These are phyloP conservation scores for Groenewaldozyma tartarivorans DNA, from an alignment of 805 yeast species.

Conservation along the genomic window DNA sequence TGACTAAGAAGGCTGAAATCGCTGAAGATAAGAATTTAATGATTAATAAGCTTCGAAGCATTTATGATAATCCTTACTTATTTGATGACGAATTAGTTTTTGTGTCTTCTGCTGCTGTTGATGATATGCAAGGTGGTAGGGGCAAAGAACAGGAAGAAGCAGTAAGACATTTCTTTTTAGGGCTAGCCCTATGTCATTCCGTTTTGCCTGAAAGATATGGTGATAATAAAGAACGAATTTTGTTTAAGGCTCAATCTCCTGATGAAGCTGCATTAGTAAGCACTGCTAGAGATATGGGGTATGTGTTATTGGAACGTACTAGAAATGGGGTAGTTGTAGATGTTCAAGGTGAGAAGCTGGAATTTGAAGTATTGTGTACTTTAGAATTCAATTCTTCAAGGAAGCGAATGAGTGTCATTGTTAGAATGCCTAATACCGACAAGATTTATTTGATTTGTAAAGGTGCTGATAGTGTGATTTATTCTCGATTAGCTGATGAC, in stretches of 20 bases:
- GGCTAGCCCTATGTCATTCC: conserved; percentile 65
- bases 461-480: conserved; percentile 73
- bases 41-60: conserved; percentile 33
- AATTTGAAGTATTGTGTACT: conserved; percentile 43
- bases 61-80: conserved; percentile 39
- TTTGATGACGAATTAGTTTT: conserved; percentile 44
- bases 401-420: conserved; percentile 69
- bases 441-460: conserved; percentile 44
- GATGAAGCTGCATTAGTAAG: conserved; percentile 78
- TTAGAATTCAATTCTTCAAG: conserved; percentile 63
- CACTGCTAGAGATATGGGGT: conserved; percentile 65
- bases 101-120: conserved; percentile 47
- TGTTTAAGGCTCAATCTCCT: conserved; percentile 72
- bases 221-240: conserved; percentile 28
- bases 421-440: conserved; percentile 34
- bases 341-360: conserved; percentile 36
- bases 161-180: conserved; percentile 51
- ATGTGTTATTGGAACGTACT: conserved; percentile 46
- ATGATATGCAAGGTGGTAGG: conserved; percentile 38
- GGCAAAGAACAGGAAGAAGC: conserved; percentile 36
- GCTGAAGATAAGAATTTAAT: conserved; percentile 36
- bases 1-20: conserved; percentile 34
- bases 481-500: conserved; percentile 31
- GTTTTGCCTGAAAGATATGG: conserved; percentile 51
- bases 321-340: conserved; percentile 38